Conservation (phyloP, 2,329 filamentous ascomycete species). For the Fusarium sp. region DNA sequence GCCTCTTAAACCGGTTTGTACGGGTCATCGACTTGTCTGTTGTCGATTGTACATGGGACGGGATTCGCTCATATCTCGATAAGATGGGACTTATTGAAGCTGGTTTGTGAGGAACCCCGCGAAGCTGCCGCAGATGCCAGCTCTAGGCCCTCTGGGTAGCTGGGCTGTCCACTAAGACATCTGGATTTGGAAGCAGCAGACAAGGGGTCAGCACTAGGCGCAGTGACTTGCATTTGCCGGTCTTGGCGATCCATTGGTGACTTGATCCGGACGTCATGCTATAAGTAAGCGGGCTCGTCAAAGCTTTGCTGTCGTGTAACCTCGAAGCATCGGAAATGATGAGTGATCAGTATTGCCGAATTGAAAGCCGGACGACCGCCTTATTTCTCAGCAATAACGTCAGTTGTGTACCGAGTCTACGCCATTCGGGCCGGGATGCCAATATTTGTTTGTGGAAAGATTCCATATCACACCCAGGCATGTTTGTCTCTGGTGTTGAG, state of each 20-base stretch:
- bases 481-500: not conserved
- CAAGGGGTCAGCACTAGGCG: constrained; percentile 25
- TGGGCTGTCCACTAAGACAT: constrained; percentile 15
- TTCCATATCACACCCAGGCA: not conserved
- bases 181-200: constrained; percentile 12
- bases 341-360: constrained; percentile 6
- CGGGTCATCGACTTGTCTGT: constrained; percentile 34
- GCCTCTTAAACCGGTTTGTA: constrained; percentile 27
- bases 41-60: constrained; percentile 17
- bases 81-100: constrained; percentile 25
- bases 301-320: constrained; percentile 16
- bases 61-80: constrained; percentile 31
- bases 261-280: constrained; percentile 41
- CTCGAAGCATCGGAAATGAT: constrained; percentile 2
- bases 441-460: not conserved
- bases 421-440: constrained; percentile 23
- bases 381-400: not conserved
- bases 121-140: constrained; percentile 24
- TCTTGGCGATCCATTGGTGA: constrained; percentile 35
- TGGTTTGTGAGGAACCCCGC: constrained; percentile 7
- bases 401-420: constrained; percentile 3
- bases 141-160: constrained; percentile 6
- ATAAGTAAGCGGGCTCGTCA: constrained; percentile 7
- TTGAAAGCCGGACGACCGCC: not conserved
- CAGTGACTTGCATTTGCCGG: constrained; percentile 31